A percentile compares a stretch with the other conserved stretches of the same genome.
phyloP scores from a whole-genome alignment of 2,329 filamentous ascomycete species.

The Cladorrhinum sp. region DNA sequence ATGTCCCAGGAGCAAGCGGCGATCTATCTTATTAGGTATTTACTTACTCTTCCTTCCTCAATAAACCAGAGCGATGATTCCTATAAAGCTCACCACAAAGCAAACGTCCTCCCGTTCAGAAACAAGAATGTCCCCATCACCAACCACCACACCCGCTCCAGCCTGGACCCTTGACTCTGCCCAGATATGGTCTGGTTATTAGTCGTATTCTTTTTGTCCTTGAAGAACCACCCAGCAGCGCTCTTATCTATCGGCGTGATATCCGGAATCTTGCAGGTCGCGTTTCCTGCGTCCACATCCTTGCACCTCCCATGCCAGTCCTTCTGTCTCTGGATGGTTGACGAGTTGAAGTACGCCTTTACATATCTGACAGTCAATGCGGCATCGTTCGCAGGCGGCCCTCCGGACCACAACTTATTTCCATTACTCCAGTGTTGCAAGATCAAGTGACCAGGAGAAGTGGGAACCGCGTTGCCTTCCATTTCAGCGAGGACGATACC shows the following conservation, averaged over 20 bases:
- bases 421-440: constrained; percentile 79
- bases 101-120: neutral
- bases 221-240: constrained; percentile 48
- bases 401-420: constrained; percentile 66
- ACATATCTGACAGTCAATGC: constrained; percentile 65
- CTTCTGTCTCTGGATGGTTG: constrained; percentile 38
- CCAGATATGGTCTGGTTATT: constrained; percentile 45
- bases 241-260: constrained; percentile 35
- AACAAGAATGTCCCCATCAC: neutral
- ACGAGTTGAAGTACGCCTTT: constrained; percentile 78
- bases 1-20: neutral
- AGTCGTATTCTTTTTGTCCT: constrained; percentile 43
- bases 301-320: constrained; percentile 43
- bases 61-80: too few species aligned
- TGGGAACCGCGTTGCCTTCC: constrained; percentile 56
- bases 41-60: too few species aligned
- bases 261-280: constrained; percentile 52
- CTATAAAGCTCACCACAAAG: neutral
- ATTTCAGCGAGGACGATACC: constrained; percentile 55
- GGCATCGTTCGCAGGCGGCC: constrained; percentile 63
- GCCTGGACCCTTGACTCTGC: constrained; percentile 7
- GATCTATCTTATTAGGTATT: too few species aligned
- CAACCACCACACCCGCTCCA: constrained; percentile 2
- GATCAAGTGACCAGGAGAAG: constrained; percentile 61
- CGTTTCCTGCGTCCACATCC: constrained; percentile 35